phyloP scores from a whole-genome alignment of 2,329 filamentous ascomycete species.

The Beauveria medogensis region DNA sequence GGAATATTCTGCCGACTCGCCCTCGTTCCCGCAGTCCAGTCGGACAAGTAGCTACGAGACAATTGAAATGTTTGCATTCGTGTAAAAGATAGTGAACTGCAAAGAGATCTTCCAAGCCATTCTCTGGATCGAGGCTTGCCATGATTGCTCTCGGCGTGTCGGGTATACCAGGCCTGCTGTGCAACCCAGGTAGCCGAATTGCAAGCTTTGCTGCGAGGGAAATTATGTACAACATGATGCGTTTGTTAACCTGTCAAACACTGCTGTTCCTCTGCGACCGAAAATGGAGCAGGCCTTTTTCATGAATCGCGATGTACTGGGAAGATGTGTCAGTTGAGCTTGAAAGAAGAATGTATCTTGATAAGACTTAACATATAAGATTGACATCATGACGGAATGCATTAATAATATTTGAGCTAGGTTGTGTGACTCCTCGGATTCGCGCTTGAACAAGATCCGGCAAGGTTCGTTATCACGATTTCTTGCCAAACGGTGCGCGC shows the following conservation, averaged over 20 bases:
- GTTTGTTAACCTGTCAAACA: background rate
- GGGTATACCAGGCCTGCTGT: constrained; percentile 1
- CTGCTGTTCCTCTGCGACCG: background rate
- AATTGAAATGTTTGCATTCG: background rate
- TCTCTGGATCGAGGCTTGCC: background rate
- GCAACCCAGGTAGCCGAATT: constrained; percentile 1
- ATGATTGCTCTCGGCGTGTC: constrained; percentile 8
- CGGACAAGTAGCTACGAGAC: background rate
- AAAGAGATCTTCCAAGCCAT: background rate
- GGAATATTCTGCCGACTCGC: background rate
- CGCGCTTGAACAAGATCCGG: background rate
- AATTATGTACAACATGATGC: background rate
- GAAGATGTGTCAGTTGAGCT: background rate
- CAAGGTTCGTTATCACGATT: background rate
- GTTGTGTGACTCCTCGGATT: background rate
- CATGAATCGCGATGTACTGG: background rate
- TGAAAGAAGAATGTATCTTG: no score
- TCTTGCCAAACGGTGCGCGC: background rate
- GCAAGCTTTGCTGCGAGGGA: background rate
- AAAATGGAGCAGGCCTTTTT: background rate
- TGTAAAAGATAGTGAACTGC: background rate
- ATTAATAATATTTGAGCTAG: no score
- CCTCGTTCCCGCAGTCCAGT: background rate
- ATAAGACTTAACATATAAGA: background rate
- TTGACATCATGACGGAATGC: background rate